Evolutionary conservation across 208 protist genomes (phyloP), one percentile per base, ranked within the genome.

Genomic region (Acanthamoeba sp.): DNA sequence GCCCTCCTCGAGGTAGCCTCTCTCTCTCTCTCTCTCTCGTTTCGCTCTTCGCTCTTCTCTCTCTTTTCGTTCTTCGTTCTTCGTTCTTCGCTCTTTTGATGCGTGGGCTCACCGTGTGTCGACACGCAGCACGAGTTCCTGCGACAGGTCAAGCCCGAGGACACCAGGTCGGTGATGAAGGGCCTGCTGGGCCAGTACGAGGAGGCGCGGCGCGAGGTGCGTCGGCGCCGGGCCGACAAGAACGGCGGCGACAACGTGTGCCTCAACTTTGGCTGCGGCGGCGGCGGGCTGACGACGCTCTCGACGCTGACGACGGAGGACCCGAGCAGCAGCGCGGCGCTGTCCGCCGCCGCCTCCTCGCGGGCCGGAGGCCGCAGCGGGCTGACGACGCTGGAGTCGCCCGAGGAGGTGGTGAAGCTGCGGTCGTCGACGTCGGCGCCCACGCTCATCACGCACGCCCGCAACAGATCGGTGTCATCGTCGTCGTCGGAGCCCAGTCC

Each of bases 1-100:
- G 80, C 94, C 69, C 66, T 97, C 14, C 71, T 96, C 18, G 40
- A 69, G 55, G 82, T 89, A 64, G 6, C 6, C 10, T 14, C 45
- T 18, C 22, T 2, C 55, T 5, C 22, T 55, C 48, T 16, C 48
- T 6, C 10, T 6, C 2, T 59, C 22, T 59, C 55, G 18, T 59
- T 22, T 59, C 55, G 22, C 62, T n/a, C n/a, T n/a, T n/a, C n/a
- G n/a, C n/a, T n/a, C n/a, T n/a, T n/a, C n/a, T n/a, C n/a, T n/a
- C n/a, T n/a, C n/a, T n/a, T n/a, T n/a, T n/a, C n/a, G n/a, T n/a
- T 64, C 57, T 64, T 64, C 57, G 24, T 64, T 16, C 57, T 64
- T 64, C 24, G 16, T 24, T 64, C 24, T 64, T 64, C n/a, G n/a
- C n/a, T n/a, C n/a, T n/a, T n/a, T n/a, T n/a, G n/a, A n/a, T n/a